Conservation (phyloP, 306 rosid species). For the Acmispon strigosus region DNA sequence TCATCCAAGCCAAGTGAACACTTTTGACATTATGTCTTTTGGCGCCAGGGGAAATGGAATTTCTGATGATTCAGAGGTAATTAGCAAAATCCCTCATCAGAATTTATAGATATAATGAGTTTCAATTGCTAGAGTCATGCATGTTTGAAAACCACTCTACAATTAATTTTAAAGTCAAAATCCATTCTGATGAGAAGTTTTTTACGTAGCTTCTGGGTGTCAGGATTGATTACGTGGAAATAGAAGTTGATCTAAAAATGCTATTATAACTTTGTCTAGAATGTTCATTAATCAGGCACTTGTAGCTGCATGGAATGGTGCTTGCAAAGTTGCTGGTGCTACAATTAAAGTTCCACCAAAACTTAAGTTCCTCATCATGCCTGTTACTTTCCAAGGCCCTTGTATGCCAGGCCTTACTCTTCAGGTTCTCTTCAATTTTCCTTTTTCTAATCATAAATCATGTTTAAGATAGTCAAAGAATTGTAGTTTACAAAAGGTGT, state of each 20-base stretch:
- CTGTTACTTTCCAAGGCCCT: constrained; percentile 78
- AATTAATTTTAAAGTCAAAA: too few species aligned
- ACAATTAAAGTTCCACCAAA: constrained; percentile 59
- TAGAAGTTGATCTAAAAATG: too few species aligned
- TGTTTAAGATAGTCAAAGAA: not conserved
- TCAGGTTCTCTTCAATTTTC: constrained; percentile 53
- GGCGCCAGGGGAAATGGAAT: constrained; percentile 84
- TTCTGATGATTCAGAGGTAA: constrained; percentile 79
- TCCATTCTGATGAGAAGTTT: too few species aligned
- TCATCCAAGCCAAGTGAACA: constrained; percentile 22
- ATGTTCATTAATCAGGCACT: constrained; percentile 53
- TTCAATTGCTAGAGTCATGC: not conserved
- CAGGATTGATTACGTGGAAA: too few species aligned
- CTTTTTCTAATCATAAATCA: not conserved
- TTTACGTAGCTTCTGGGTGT: too few species aligned
- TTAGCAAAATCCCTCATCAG: not conserved
- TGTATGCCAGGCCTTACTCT: constrained; percentile 73
- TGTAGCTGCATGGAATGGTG: constrained; percentile 72
- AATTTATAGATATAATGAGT: not conserved
- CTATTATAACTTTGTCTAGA: not conserved
- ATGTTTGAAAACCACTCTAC: too few species aligned
- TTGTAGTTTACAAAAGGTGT: not conserved
- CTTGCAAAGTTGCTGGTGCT: constrained; percentile 64
- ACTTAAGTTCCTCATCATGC: constrained; percentile 50
- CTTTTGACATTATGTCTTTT: constrained; percentile 51